phyloP scores from a whole-genome alignment of 192 early-diverging fungal genomes.

The Coemansia sp. region DNA sequence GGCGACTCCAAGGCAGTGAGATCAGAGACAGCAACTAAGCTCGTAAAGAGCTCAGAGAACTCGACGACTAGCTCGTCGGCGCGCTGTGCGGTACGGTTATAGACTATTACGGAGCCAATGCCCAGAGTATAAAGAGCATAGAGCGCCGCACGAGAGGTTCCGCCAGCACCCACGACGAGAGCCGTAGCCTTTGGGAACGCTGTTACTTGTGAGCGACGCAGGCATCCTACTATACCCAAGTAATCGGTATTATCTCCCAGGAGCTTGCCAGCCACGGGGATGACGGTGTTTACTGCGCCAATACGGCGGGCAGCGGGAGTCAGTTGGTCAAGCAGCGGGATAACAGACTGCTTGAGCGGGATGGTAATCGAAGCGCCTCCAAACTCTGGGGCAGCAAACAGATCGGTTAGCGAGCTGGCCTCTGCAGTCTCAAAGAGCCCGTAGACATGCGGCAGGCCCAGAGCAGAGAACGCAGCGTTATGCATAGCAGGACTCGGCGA shows the following conservation, averaged over 20 bases:
- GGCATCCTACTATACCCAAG: conserved; percentile 77
- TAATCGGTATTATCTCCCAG: conserved; percentile 97
- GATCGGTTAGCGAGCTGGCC: conserved; percentile 54
- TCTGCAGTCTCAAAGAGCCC: conserved; percentile 69
- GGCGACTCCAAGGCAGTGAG: conserved; percentile 37
- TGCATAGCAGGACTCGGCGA: conserved; percentile 92
- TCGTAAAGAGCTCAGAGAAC: conserved; percentile 61
- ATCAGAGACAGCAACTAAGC: conserved; percentile 49
- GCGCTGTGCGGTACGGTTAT: conserved; percentile 84
- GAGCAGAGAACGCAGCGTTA: conserved; percentile 84
- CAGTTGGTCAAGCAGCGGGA: conserved; percentile 71
- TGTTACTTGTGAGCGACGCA: conserved; percentile 43
- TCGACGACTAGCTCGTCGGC: conserved; percentile 67
- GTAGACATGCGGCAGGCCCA: conserved; percentile 88
- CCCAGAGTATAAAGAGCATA: conserved; percentile 80
- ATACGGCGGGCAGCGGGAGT: conserved; percentile 80
- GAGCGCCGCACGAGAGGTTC: conserved; percentile 89
- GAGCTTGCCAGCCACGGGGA: conserved; percentile 48
- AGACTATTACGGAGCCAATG: conserved; percentile 70
- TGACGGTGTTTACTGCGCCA: conserved; percentile 95
- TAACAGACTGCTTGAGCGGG: conserved; percentile 90
- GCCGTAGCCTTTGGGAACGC: conserved; percentile 52
- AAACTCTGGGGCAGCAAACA: conserved; percentile 64
- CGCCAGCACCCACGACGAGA: conserved; percentile 92
- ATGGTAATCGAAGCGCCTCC: conserved; percentile 97